Evolutionary conservation across 1,284 basidiomycete species (phyloP).

Genomic region (Trametes hirsuta): DNA sequence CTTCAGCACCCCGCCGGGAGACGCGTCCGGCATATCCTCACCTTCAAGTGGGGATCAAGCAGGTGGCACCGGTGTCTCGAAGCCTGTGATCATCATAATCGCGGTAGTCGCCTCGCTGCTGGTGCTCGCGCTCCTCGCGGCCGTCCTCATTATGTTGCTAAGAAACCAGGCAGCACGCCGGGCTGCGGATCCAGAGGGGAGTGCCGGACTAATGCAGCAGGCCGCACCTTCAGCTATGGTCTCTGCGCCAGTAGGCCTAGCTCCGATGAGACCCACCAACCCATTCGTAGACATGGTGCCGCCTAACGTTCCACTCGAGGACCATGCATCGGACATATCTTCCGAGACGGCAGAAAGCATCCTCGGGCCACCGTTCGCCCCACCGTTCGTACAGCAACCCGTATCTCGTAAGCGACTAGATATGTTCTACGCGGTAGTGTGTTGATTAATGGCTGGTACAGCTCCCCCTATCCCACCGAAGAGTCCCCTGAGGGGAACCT

Average conservation of each 20-base stretch:
- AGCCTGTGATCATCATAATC: slow-evolving; percentile 33
- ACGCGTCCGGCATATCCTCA: not conserved
- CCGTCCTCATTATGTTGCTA: slow-evolving; percentile 23
- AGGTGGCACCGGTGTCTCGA: slow-evolving; percentile 19
- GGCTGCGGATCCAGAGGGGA: slow-evolving; percentile 16
- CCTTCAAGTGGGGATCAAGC: not conserved
- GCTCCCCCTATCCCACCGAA: slow-evolving; percentile 23
- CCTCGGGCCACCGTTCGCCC: not conserved
- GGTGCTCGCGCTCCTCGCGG: slow-evolving; percentile 27
- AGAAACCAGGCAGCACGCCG: slow-evolving; percentile 16
- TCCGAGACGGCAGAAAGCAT: no score
- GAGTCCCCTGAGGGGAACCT: slow-evolving; percentile 20
- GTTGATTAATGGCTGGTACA: not conserved
- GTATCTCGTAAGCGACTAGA: no score
- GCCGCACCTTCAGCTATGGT: slow-evolving; percentile 17
- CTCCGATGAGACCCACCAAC: slow-evolving; percentile 22
- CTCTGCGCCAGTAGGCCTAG: slow-evolving; percentile 11
- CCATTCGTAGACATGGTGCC: slow-evolving; percentile 24
- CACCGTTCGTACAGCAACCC: not conserved
- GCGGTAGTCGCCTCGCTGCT: slow-evolving; percentile 30
- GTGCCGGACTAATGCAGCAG: slow-evolving; percentile 13
- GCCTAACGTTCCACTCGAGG: slow-evolving; percentile 17
- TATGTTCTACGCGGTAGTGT: no score
- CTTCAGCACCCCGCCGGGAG: not conserved
- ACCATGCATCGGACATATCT: no score